phyloP scores from a whole-genome alignment of 257 asterid genomes.

The Lycium ferocissimum region DNA sequence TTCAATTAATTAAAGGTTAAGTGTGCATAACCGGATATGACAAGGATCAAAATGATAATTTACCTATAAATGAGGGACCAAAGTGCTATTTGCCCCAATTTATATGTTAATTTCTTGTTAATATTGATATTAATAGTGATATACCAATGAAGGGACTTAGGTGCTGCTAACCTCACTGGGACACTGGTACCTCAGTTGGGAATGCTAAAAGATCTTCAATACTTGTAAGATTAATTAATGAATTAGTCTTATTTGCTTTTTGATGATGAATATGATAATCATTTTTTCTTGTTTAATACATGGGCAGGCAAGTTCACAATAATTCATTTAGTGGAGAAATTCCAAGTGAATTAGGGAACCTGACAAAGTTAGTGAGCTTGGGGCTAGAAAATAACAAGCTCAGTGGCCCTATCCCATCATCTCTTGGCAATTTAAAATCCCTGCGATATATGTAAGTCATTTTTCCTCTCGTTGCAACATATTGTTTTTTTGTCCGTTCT shows the following conservation, averaged over 20 bases:
- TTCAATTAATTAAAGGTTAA: too few relatives aligned
- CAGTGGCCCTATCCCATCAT: slow-evolving; percentile 48
- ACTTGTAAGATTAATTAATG: slow-evolving; percentile 42
- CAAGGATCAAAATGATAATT: too few relatives aligned
- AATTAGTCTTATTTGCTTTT: not conserved
- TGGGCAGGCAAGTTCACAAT: slow-evolving; percentile 31
- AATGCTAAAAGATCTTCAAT: slow-evolving; percentile 47
- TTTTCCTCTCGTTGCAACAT: not conserved
- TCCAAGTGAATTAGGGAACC: slow-evolving; percentile 50
- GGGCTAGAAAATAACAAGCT: slow-evolving; percentile 40
- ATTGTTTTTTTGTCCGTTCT: too few relatives aligned
- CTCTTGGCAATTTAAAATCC: slow-evolving; percentile 47
- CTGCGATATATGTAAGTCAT: slow-evolving; percentile 44
- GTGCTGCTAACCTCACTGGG: slow-evolving; percentile 46
- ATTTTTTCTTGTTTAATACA: not conserved
- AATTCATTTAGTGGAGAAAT: slow-evolving; percentile 48
- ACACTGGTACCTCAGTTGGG: slow-evolving; percentile 46
- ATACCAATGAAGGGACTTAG: slow-evolving; percentile 47
- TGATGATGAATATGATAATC: not conserved
- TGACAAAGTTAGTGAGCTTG: slow-evolving; percentile 40
- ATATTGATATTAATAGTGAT: not conserved
- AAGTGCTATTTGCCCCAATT: too few relatives aligned
- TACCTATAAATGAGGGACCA: too few relatives aligned
- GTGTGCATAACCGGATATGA: too few relatives aligned
- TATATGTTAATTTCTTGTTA: not conserved